phyloP scores from a whole-genome alignment of 177 flowering plant genomes.

The Telopea speciosissima region DNA sequence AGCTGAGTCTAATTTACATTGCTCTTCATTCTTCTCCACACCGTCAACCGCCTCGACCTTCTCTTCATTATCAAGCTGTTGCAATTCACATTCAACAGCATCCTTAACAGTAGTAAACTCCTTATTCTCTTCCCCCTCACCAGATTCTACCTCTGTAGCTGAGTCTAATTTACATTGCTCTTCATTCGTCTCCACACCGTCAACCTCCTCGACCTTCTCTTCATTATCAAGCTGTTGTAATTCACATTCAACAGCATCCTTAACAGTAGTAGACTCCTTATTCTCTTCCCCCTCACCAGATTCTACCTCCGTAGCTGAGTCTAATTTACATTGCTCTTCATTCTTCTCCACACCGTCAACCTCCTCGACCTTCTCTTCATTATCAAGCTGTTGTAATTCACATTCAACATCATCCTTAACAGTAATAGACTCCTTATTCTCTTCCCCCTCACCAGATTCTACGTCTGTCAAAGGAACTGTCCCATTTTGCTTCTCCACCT shows the following conservation, averaged over 20 bases:
- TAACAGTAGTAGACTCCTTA: neutral
- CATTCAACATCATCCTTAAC: neutral
- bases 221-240: neutral
- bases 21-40: neutral
- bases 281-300: slow-evolving; percentile 1
- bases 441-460: neutral
- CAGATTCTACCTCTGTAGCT: neutral
- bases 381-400: neutral
- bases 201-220: neutral
- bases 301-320: neutral
- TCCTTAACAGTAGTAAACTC: neutral
- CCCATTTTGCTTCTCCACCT: slow-evolving; percentile 2
- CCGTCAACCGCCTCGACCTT: neutral
- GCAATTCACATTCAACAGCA: neutral
- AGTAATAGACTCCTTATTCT: neutral
- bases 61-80: neutral
- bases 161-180: neutral
- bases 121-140: neutral
- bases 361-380: neutral
- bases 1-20: neutral
- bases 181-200: too few species aligned
- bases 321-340: neutral
- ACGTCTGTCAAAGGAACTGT: neutral
- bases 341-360: neutral
- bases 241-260: neutral